Evolutionary conservation across 306 rosid species (phyloP).

Genomic region (Sicyos edulis): DNA sequence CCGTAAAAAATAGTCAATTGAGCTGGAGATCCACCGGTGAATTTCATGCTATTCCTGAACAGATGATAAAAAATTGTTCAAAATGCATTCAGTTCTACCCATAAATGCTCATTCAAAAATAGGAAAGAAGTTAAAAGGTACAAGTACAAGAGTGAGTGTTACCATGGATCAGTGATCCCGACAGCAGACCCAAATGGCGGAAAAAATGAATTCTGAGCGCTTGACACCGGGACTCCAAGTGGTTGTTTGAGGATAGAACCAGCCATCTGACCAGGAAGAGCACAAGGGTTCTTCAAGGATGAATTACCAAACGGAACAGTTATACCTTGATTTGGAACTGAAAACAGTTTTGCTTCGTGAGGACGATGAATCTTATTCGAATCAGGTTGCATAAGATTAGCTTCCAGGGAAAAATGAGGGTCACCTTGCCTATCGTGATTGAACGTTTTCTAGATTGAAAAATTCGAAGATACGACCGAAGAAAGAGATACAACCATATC

Average conservation of each 20-base stretch:
- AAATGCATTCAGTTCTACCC: conserved; percentile 2
- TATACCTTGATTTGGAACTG: conserved; percentile 60
- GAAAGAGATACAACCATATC: conserved; percentile 24
- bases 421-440: conserved; percentile 63
- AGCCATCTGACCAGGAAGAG: conserved; percentile 47
- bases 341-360: conserved; percentile 62
- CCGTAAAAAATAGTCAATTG: conserved; percentile 83
- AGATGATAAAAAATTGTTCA: background rate
- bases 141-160: background rate
- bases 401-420: conserved; percentile 51
- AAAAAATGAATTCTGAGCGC: conserved; percentile 35
- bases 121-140: background rate
- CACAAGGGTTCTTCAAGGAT: conserved; percentile 46
- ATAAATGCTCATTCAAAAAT: conserved; percentile 6
- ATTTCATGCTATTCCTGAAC: conserved; percentile 40
- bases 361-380: conserved; percentile 46
- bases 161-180: conserved; percentile 60
- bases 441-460: conserved; percentile 49
- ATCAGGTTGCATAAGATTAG: conserved; percentile 62
- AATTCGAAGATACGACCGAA: conserved; percentile 33
- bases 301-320: conserved; percentile 46
- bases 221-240: conserved; percentile 53
- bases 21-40: conserved; percentile 46
- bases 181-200: conserved; percentile 39
- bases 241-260: conserved; percentile 38